Evolutionary conservation across 495 filamentous ascomycete species (phyloP), one percentile per base, ranked within the genome.

Genomic region (Podospora sp.): DNA sequence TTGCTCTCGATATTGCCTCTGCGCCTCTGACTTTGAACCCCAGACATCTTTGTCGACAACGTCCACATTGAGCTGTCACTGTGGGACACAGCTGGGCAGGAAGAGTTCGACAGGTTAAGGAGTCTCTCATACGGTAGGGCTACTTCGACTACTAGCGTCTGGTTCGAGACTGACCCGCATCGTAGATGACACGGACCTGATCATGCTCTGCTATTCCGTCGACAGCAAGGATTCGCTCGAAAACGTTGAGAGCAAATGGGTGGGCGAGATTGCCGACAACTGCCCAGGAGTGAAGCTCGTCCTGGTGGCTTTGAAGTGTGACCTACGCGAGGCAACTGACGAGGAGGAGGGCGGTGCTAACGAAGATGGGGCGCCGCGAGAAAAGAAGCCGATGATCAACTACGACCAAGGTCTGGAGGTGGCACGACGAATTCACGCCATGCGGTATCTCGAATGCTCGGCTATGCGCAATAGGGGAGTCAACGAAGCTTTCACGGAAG

Each of bases 221-320:
- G 95, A 98, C 78, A 95, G 90, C 75, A 92, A 89, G 56, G 94
- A 97, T 75, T 97, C 94, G 26, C 89, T 99, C 68, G 95, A 98
- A 78, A 99, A 99, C 85, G 92, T 99, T 60, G 93, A 96, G 73
- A 93, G 91, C 63, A 99, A 98, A 80, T 99, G 95, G 95, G 92
- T 97, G 20, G 89, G 91, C 59, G 95, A 99, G 77, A 99, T 99
- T 67, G 92, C 92, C 46, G 96, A 98, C 78, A 97, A 99, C 76
- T 98, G 95, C 78, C 92, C 92, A 18, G 92, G 90, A 26, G 95
- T 97, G 59, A 94, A 93, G 74, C 84, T 99, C 33, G 96, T 98
- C 29, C 82, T 99, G n/a, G 94, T 97, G 5, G 95, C 95, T 33
- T 83, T 99, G 60, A 99, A 99, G 80, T 99, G 95, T 79, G 95